These are phyloP conservation scores for Aspergillus wentii DNA, from an alignment of 495 filamentous ascomycete species.

Conservation along the genomic window DNA sequence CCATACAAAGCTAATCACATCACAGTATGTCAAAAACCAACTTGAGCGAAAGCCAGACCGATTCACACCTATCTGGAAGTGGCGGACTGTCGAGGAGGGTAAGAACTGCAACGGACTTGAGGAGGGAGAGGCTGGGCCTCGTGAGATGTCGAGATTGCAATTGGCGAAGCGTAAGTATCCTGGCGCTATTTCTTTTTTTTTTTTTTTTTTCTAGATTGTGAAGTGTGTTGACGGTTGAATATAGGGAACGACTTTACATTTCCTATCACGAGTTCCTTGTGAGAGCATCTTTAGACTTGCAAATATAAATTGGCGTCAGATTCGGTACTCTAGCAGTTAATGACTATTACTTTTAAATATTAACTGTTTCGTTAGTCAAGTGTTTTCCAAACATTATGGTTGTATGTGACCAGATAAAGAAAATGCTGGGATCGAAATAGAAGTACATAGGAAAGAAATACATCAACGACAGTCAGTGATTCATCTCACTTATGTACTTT, in stretches of 20 bases:
- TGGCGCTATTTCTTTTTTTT: not conserved
- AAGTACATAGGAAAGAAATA: too few relatives aligned
- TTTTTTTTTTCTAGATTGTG: too few relatives aligned
- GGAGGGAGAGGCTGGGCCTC: conserved; percentile 12
- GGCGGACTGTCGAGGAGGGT: conserved; percentile 10
- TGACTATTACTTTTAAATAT: too few relatives aligned
- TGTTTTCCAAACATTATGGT: too few relatives aligned
- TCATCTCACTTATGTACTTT: too few relatives aligned
- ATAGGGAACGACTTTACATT: not conserved
- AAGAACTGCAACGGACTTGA: conserved; percentile 11
- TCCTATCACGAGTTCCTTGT: not conserved
- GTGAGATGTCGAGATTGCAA: conserved; percentile 14
- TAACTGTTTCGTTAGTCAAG: too few relatives aligned
- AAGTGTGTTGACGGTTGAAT: not conserved
- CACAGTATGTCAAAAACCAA: conserved; percentile 15
- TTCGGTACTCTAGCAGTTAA: too few relatives aligned
- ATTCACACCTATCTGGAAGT: conserved; percentile 14
- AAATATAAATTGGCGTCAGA: too few relatives aligned
- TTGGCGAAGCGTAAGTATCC: conserved; percentile 12
- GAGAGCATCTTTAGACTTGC: not conserved
- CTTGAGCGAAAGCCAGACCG: conserved; percentile 10
- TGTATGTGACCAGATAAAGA: too few relatives aligned
- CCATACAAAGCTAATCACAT: not conserved
- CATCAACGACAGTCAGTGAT: too few relatives aligned
- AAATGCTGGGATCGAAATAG: too few relatives aligned